Conservation (phyloP, 108 stramenopile species). For the Chaetoceros muelleri region DNA sequence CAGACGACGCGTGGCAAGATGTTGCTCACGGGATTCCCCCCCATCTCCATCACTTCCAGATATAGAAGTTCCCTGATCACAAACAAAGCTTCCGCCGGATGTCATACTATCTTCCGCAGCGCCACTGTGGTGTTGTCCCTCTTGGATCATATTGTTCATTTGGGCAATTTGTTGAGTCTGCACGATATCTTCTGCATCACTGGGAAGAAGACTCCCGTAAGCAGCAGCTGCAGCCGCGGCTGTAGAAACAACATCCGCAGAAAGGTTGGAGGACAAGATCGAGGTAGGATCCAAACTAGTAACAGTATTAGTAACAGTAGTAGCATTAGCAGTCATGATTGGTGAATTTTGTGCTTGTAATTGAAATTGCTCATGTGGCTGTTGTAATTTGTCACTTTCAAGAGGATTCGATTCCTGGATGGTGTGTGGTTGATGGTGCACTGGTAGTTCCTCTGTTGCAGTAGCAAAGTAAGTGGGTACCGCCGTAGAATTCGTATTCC, state of each 20-base stretch:
- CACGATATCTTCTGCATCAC: background rate
- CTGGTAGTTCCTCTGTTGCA: too few relatives aligned
- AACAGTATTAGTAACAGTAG: background rate
- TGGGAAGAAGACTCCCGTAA: background rate
- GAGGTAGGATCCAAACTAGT: background rate
- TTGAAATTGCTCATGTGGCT: background rate
- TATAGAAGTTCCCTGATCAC: too few relatives aligned
- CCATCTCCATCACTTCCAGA: too few relatives aligned
- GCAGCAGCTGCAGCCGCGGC: background rate
- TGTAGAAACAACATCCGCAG: constrained; percentile 2
- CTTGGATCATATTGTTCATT: background rate
- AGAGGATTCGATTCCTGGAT: too few relatives aligned
- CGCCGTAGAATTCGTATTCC: too few relatives aligned
- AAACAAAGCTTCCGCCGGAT: too few relatives aligned
- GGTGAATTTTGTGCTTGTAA: background rate
- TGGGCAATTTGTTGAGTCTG: background rate
- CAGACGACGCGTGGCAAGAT: constrained; percentile 56
- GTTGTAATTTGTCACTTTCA: too few relatives aligned
- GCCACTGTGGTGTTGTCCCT: background rate
- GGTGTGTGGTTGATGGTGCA: too few relatives aligned
- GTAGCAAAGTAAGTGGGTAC: too few relatives aligned
- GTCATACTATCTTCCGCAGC: background rate
- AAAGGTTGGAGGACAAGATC: background rate
- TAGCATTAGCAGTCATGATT: background rate
- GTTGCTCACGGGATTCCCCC: constrained; percentile 45